A percentile compares a stretch with the other conserved stretches of the same genome.
Evolutionary conservation across 78 protist species (phyloP).

Genomic region (Paratrimastix pyriformis): DNA sequence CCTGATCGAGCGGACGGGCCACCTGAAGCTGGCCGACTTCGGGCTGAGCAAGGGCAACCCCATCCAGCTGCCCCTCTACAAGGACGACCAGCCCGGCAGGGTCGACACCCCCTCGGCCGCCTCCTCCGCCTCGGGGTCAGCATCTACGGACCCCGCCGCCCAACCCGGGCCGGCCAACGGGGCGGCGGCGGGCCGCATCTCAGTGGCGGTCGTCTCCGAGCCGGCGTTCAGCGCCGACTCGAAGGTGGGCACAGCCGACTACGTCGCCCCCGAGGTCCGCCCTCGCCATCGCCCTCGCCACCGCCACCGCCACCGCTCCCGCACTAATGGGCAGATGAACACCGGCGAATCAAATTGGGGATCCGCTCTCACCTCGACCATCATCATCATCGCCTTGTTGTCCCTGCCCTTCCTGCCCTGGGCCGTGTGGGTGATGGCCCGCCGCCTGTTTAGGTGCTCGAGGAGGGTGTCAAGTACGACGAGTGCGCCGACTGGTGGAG

Average conservation of each 20-base stretch:
- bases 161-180: too few species aligned
- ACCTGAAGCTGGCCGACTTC: constrained; percentile 5
- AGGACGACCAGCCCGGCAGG: background rate
- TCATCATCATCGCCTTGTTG: too few species aligned
- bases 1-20: constrained; percentile 5
- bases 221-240: background rate
- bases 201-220: background rate
- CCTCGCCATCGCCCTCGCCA: too few species aligned
- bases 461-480: background rate
- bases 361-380: too few species aligned
- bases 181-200: too few species aligned
- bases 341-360: too few species aligned
- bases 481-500: constrained; percentile 1
- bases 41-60: constrained; percentile 7
- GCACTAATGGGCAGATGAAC: too few species aligned
- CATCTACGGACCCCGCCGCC: background rate
- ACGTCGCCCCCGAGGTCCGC: constrained; percentile 10
- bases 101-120: background rate
- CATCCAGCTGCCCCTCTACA: background rate
- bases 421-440: too few species aligned
- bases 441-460: too few species aligned
- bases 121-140: background rate
- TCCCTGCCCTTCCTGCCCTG: too few species aligned
- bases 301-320: too few species aligned
- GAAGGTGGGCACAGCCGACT: constrained; percentile 7